Evolutionary conservation across 257 asterid species (phyloP).

Genomic region (Solanum phureja): DNA sequence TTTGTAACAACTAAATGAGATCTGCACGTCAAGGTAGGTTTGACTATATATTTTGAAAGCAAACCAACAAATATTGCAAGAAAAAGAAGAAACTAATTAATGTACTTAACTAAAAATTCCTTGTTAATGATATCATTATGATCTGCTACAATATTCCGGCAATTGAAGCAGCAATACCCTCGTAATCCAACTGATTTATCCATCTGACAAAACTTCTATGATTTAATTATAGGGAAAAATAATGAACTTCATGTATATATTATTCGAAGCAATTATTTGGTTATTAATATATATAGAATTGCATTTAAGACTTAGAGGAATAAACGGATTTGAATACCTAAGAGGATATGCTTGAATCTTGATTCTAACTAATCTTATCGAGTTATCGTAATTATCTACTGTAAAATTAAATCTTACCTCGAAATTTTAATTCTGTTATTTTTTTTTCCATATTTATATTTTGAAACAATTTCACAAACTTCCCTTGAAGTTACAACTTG

Average conservation of each 20-base stretch:
- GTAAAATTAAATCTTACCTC: neutral
- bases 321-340: neutral
- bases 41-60: neutral
- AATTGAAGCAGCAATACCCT: constrained; percentile 8
- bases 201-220: neutral
- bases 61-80: neutral
- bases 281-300: neutral
- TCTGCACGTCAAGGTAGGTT: neutral
- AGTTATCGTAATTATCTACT: neutral
- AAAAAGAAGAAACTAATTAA: neutral
- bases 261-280: neutral
- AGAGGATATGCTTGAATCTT: neutral
- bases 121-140: neutral
- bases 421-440: neutral
- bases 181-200: neutral
- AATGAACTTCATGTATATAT: neutral
- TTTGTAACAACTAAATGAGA: neutral
- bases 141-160: neutral
- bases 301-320: neutral
- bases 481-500: neutral
- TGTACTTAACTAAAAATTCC: neutral
- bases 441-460: neutral
- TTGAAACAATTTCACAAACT: neutral
- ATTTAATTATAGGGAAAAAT: neutral
- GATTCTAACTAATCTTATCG: neutral